phyloP scores from a whole-genome alignment of 768 basidiomycete genomes.

The Kockovaella imperatae region DNA sequence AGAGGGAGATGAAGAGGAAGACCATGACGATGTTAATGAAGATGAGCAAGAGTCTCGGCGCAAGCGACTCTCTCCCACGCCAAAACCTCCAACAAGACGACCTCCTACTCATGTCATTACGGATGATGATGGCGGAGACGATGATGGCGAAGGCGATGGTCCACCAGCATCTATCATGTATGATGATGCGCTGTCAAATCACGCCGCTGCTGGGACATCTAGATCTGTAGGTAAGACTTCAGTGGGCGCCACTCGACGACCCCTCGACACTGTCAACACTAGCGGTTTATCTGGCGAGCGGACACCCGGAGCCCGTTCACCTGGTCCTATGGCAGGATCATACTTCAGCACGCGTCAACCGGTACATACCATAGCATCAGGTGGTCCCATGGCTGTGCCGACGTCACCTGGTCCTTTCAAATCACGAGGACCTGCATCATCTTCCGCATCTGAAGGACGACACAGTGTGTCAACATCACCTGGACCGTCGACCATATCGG shows the following conservation, averaged over 20 bases:
- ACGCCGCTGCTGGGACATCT: too few species aligned
- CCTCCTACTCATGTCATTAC: constrained; percentile 6
- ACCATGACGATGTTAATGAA: not conserved
- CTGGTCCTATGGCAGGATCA: too few species aligned
- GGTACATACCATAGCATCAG: too few species aligned
- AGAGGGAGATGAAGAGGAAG: constrained; percentile 1
- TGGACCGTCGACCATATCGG: constrained; percentile 29
- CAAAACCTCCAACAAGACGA: constrained; percentile 14
- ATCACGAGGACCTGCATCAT: constrained; percentile 10
- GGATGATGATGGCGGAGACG: not conserved
- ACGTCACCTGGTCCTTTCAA: constrained; percentile 20
- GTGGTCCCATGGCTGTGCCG: too few species aligned
- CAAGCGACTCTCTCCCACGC: constrained; percentile 8
- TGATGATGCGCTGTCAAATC: too few species aligned
- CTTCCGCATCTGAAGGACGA: constrained; percentile 8
- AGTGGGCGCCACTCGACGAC: too few species aligned
- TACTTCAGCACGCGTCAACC: too few species aligned
- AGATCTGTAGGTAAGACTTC: too few species aligned
- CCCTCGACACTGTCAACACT: too few species aligned
- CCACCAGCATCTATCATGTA: not conserved
- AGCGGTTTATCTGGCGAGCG: too few species aligned
- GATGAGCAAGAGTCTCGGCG: too few species aligned
- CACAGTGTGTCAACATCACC: constrained; percentile 22
- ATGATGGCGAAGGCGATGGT: constrained; percentile 2
- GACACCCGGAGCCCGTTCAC: too few species aligned